Base-by-base conservation (phyloP, 2,329 filamentous ascomycete genomes). In the Remersonia thermophila region DNA sequence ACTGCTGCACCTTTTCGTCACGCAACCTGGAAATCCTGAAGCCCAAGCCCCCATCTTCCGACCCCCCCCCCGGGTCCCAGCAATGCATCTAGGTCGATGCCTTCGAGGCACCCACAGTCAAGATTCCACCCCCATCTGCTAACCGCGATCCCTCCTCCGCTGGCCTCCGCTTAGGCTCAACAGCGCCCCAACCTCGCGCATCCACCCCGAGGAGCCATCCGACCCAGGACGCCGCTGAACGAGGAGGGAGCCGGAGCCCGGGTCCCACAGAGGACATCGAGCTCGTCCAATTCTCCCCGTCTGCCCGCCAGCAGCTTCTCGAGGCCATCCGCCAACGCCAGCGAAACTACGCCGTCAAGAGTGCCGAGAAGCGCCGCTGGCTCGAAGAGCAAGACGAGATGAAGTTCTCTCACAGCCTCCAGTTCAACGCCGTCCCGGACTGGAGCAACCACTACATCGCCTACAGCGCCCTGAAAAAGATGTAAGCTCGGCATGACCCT, bases 321-420 rank as follows among this genome's bases (percentile, higher is more conserved):
- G 36, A 39, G 10, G 30, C 31, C n/a, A 30, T 20, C 26, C 29
- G 17, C 10, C 36, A 43, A 6, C 40, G 40, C 32, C 37, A 46
- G 29, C 39, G 17, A 33, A 38, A 27, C 36, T 37, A 45, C 39
- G 37, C 44, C 33, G 12, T 36, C 39, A 77, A 72, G 58, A 63
- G 68, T 52, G 60, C 61, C 47, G 65, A 70, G 57, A 86, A 86
- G 66, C 71, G 75, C 57, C 65, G 66, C 54, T 73, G 73, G 69
- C 77, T 87, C 51, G 73, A 83, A 50, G 67, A 78, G 50, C 73
- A 69, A 47, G 78, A 82, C 76, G 83, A 85, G 55, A 98, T 98
- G 91, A 96, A 96, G 79, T 98, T 98, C 70, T 96, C 89, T 13
- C 91, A 98, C 60, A 96, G 89, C 62, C 80, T 98, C 51, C 91